These are phyloP conservation scores for Coemansia sp. DNA, from an alignment of 371 early-diverging fungal species.

Conservation along the genomic window DNA sequence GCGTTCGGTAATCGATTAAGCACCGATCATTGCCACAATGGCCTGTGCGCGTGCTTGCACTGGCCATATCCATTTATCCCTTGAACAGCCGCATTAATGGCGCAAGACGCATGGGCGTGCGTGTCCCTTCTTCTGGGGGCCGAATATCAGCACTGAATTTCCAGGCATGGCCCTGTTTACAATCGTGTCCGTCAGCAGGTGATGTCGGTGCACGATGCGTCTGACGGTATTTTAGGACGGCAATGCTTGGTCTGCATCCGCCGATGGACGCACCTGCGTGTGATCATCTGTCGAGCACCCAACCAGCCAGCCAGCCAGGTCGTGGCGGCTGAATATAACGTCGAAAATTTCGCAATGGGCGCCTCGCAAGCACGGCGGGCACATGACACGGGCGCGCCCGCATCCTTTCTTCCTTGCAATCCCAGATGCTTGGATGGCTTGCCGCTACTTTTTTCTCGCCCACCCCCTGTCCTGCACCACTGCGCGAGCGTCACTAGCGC, in stretches of 20 bases:
- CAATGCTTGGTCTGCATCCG: no score
- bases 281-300: neutral
- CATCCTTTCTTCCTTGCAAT: neutral
- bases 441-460: neutral
- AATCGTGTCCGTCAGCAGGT: no score
- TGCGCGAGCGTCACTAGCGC: no score
- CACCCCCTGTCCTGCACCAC: neutral
- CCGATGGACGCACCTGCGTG: no score
- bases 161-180: no score
- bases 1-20: constrained; percentile 1
- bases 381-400: neutral
- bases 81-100: no score
- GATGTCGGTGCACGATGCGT: no score
- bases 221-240: no score
- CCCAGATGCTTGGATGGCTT: constrained; percentile 1
- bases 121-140: no score
- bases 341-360: neutral
- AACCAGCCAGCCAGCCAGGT: neutral
- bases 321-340: neutral
- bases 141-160: no score
- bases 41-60: neutral
- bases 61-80: no score
- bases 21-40: constrained; percentile 1
- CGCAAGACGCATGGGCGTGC: no score
- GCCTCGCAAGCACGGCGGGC: neutral